phyloP scores from a whole-genome alignment of 192 early-diverging fungal genomes.

The Rhizoclosmatium globosum region DNA sequence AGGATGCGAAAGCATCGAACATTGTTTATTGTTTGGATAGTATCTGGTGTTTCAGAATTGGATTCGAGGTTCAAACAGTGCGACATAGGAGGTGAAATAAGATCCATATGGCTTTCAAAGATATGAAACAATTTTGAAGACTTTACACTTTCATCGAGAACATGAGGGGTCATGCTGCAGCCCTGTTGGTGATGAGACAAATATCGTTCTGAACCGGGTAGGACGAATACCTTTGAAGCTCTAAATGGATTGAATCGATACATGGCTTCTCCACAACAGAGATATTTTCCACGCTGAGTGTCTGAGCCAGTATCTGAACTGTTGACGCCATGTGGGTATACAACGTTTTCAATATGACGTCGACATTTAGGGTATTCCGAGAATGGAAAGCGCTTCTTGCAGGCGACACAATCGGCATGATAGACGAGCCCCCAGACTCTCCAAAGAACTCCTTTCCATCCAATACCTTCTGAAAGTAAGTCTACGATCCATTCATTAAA shows the following conservation, averaged over 20 bases:
- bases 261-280: slow-evolving; percentile 43
- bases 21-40: slow-evolving; percentile 5
- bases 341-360: slow-evolving; percentile 25
- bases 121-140: not conserved
- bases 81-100: not conserved
- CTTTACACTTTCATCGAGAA: not conserved
- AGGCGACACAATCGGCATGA: slow-evolving; percentile 39
- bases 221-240: slow-evolving; percentile 22
- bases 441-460: slow-evolving; percentile 55
- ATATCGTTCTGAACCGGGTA: not conserved
- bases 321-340: slow-evolving; percentile 8
- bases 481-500: slow-evolving; percentile 50
- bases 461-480: slow-evolving; percentile 5
- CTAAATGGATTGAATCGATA: slow-evolving; percentile 45
- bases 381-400: slow-evolving; percentile 36
- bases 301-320: slow-evolving; percentile 7
- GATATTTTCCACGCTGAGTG: slow-evolving; percentile 21
- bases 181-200: not conserved
- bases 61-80: not conserved
- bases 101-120: slow-evolving; percentile 11
- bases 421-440: slow-evolving; percentile 49
- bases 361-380: slow-evolving; percentile 36
- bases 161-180: slow-evolving; percentile 15
- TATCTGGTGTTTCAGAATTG: not conserved
- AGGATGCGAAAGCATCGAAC: slow-evolving; percentile 21